Evolutionary conservation across 2,329 filamentous ascomycete species (phyloP).

Genomic region (Exophiala sideris): DNA sequence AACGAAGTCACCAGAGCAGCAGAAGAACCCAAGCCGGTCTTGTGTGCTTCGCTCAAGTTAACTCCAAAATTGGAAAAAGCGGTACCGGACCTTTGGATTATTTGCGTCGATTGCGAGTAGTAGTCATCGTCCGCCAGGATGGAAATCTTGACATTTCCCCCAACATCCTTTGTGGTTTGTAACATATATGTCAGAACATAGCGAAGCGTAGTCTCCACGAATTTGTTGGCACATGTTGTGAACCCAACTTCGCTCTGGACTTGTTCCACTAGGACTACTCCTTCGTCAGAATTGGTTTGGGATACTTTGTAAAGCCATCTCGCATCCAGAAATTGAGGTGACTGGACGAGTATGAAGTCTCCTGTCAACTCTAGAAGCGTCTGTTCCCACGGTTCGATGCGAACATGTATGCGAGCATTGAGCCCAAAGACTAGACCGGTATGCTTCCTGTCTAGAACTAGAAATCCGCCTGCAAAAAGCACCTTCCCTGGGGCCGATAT

Average conservation of each 20-base stretch:
- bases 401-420: constrained; percentile 61
- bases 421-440: constrained; percentile 69
- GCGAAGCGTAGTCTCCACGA: constrained; percentile 85
- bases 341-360: constrained; percentile 68
- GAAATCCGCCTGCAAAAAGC: constrained; percentile 87
- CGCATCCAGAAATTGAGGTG: constrained; percentile 84
- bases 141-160: constrained; percentile 70
- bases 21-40: constrained; percentile 92
- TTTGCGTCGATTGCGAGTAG: constrained; percentile 68
- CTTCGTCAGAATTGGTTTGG: constrained; percentile 66
- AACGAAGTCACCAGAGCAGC: constrained; percentile 90
- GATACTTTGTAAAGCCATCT: constrained; percentile 85
- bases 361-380: constrained; percentile 19
- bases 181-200: constrained; percentile 80
- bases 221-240: constrained; percentile 60
- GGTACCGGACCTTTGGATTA: constrained; percentile 13
- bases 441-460: constrained; percentile 84
- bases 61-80: constrained; percentile 75
- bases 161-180: constrained; percentile 49
- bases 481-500: constrained; percentile 96
- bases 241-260: constrained; percentile 28
- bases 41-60: constrained; percentile 74
- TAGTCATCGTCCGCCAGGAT: constrained; percentile 96
- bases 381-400: constrained; percentile 47
- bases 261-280: constrained; percentile 72